Conservation (phyloP, 371 early-diverging fungal species). For the Encephalitozoon intestinalis region DNA sequence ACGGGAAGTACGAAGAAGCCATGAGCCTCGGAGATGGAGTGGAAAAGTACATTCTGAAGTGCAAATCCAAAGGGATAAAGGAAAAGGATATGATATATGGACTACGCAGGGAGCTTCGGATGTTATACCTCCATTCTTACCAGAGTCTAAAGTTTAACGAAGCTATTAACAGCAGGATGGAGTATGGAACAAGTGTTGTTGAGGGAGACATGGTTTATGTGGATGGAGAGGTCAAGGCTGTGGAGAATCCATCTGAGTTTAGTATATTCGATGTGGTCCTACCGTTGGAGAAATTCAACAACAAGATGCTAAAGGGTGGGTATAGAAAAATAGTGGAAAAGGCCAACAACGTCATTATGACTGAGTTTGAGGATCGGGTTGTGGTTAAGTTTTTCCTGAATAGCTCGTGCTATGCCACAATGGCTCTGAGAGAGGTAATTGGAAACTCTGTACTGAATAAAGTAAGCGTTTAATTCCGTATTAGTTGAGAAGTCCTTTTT, state of each 20-base stretch:
- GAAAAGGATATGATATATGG: constrained; percentile 33
- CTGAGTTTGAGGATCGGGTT: constrained; percentile 52
- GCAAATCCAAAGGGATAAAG: constrained; percentile 20
- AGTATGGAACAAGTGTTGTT: constrained; percentile 68
- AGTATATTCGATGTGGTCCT: constrained; percentile 36
- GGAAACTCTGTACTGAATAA: constrained; percentile 57
- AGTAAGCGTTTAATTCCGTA: neutral
- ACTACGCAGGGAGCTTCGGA: constrained; percentile 67
- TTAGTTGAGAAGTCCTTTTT: neutral
- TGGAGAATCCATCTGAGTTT: constrained; percentile 66
- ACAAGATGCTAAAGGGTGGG: constrained; percentile 41
- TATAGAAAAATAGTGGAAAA: constrained; percentile 36
- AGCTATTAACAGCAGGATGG: constrained; percentile 69
- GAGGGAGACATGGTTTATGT: constrained; percentile 71
- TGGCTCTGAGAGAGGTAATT: constrained; percentile 81
- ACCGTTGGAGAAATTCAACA: neutral
- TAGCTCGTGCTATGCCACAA: constrained; percentile 82
- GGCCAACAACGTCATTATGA: neutral
- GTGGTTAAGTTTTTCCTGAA: constrained; percentile 69
- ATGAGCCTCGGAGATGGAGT: neutral
- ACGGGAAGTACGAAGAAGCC: constrained; percentile 8
- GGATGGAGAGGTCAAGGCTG: neutral
- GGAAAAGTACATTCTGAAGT: constrained; percentile 48
- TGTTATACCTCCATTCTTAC: constrained; percentile 89
- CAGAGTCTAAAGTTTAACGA: constrained; percentile 90